phyloP scores from a whole-genome alignment of 306 rosid species.

The Vigna nakashimae region DNA sequence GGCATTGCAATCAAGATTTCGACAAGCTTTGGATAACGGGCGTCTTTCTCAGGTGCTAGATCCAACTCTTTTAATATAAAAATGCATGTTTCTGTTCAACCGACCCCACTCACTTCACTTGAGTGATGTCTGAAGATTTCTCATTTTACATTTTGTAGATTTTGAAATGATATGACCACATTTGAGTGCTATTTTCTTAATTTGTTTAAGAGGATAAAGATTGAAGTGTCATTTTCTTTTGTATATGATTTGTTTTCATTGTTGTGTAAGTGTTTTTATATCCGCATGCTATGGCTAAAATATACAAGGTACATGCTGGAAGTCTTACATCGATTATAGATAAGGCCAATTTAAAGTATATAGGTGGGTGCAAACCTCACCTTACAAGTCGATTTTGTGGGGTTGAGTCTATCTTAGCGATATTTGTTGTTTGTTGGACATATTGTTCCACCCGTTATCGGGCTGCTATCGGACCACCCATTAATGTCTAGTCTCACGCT shows the following conservation, averaged over 20 bases:
- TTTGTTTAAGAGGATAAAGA: conserved; percentile 19
- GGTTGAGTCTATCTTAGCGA: too few species aligned
- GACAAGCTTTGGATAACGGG: conserved; percentile 94
- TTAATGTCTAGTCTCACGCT: too few species aligned
- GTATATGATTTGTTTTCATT: conserved; percentile 17
- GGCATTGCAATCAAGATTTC: conserved; percentile 89
- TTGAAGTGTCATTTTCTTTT: conserved; percentile 13
- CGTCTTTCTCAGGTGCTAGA: conserved; percentile 94
- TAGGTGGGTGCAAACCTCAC: too few species aligned
- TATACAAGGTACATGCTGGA: too few species aligned
- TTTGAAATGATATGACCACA: neutral
- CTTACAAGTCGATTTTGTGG: too few species aligned
- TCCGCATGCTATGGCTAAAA: neutral
- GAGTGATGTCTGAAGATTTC: conserved; percentile 16
- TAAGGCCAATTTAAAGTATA: too few species aligned
- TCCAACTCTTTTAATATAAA: conserved; percentile 13
- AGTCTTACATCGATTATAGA: too few species aligned
- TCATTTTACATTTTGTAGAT: conserved; percentile 41
- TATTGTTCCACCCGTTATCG: too few species aligned
- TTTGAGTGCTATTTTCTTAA: neutral
- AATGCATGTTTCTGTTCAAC: conserved; percentile 36
- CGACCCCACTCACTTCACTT: neutral
- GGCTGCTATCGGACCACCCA: too few species aligned
- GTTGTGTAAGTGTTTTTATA: conserved; percentile 19
- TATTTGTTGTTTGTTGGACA: too few species aligned